A percentile compares a stretch with the other conserved stretches of the same genome.
phyloP scores from a whole-genome alignment of 108 stramenopile species.

The Parmales sp. region DNA sequence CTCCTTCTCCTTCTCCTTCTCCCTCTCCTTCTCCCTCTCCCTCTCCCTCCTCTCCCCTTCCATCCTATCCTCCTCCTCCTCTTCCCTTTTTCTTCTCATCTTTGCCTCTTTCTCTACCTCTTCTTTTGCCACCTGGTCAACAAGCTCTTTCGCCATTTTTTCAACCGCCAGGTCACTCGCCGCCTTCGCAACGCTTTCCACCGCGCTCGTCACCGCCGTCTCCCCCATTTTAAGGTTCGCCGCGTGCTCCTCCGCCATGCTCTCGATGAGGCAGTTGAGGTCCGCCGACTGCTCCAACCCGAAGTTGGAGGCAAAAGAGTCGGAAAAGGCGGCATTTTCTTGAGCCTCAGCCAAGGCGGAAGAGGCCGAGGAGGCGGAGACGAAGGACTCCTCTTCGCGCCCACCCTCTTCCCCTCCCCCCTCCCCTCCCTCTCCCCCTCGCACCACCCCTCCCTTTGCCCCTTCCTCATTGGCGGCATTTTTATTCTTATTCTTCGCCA shows the following conservation, averaged over 20 bases:
- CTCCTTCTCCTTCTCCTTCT: neutral
- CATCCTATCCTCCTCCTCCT: neutral
- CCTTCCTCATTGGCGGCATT: too few species aligned
- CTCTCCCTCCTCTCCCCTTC: neutral
- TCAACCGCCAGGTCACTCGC: neutral
- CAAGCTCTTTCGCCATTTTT: neutral
- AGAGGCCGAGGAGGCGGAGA: too few species aligned
- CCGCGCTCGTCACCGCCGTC: neutral
- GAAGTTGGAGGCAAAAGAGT: neutral
- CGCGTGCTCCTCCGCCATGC: slow-evolving; percentile 7
- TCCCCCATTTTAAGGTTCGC: neutral
- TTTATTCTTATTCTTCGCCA: neutral
- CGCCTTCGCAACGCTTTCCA: neutral
- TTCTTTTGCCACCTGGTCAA: neutral
- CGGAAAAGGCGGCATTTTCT: too few species aligned
- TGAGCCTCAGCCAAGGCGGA: too few species aligned
- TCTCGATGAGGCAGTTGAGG: neutral
- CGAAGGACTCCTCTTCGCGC: too few species aligned
- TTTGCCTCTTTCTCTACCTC: neutral
- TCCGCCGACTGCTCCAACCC: neutral
- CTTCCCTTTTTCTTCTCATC: neutral
- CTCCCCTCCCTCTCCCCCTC: too few species aligned
- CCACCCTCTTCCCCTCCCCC: too few species aligned
- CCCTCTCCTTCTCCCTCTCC: neutral
- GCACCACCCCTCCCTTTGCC: too few species aligned